Evolutionary conservation across 2,329 filamentous ascomycete species (phyloP).

Genomic region (Neobulgaria alba): DNA sequence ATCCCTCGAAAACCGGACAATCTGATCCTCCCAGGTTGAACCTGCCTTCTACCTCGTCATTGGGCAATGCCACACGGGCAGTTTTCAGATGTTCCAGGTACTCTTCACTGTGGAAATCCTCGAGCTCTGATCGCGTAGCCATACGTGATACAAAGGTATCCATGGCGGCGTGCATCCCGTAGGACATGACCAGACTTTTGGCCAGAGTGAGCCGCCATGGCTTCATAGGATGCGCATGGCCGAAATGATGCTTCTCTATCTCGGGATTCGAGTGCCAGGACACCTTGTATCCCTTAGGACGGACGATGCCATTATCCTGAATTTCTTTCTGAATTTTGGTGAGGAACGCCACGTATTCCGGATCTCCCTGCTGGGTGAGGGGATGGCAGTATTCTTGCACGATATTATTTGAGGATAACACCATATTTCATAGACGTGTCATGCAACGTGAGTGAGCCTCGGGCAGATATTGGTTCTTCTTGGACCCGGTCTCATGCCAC

Average conservation of each 20-base stretch:
- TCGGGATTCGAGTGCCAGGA: constrained; percentile 93
- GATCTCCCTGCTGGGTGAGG: constrained; percentile 23
- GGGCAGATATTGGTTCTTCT: too few relatives aligned
- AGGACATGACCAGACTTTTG: constrained; percentile 88
- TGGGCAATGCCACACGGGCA: constrained; percentile 56
- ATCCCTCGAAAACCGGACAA: constrained; percentile 91
- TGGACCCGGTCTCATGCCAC: too few relatives aligned
- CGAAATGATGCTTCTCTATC: constrained; percentile 96
- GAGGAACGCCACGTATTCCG: constrained; percentile 20
- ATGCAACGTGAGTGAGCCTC: too few relatives aligned
- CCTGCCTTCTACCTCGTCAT: constrained; percentile 52
- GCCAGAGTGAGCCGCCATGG: constrained; percentile 94
- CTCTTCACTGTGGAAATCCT: constrained; percentile 76
- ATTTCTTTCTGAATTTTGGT: constrained; percentile 22
- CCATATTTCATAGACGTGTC: constrained; percentile 16
- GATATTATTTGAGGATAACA: constrained; percentile 20
- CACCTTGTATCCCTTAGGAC: constrained; percentile 79
- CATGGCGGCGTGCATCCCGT: constrained; percentile 96
- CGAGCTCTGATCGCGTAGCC: constrained; percentile 81
- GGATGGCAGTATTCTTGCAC: constrained; percentile 28
- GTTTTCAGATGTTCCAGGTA: constrained; percentile 84
- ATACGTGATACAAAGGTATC: constrained; percentile 80
- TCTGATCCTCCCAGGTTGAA: constrained; percentile 89
- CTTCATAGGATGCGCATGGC: constrained; percentile 96
- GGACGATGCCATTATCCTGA: constrained; percentile 59